Conservation (phyloP, 352 stramenopile species). For the Phytophthora constricta region DNA sequence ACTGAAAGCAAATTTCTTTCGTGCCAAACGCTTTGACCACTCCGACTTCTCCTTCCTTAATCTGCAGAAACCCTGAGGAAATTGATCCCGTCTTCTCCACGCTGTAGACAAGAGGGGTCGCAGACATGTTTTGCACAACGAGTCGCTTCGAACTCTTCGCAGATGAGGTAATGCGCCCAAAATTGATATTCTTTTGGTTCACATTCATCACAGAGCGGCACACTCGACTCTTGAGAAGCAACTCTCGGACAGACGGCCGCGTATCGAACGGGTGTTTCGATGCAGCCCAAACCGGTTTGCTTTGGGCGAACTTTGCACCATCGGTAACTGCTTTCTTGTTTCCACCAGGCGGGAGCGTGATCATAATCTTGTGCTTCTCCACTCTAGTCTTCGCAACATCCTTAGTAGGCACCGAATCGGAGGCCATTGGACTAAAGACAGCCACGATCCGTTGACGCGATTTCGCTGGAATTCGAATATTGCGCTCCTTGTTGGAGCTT, state of each 20-base stretch:
- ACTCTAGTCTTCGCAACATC: slow-evolving; percentile 72
- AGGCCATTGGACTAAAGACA: slow-evolving; percentile 67
- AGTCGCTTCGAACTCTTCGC: slow-evolving; percentile 89
- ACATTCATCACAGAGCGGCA: slow-evolving; percentile 90
- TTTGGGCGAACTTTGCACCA: slow-evolving; percentile 62
- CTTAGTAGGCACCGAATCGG: slow-evolving; percentile 38
- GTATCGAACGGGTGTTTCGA: slow-evolving; percentile 87
- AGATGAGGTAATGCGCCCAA: slow-evolving; percentile 85
- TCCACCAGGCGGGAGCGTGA: slow-evolving; percentile 82
- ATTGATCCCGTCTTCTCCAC: slow-evolving; percentile 92
- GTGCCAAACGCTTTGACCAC: slow-evolving; percentile 89
- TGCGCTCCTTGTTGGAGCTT: slow-evolving; percentile 74
- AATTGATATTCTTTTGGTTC: slow-evolving; percentile 94
- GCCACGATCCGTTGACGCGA: slow-evolving; percentile 80
- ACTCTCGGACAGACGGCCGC: slow-evolving; percentile 75
- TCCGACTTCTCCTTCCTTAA: slow-evolving; percentile 87
- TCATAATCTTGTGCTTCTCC: slow-evolving; percentile 90
- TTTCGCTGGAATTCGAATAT: slow-evolving; percentile 82
- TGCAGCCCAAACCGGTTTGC: slow-evolving; percentile 64
- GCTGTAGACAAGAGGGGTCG: slow-evolving; percentile 84
- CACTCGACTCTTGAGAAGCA: slow-evolving; percentile 85
- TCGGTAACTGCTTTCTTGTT: slow-evolving; percentile 87
- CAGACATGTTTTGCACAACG: slow-evolving; percentile 88
- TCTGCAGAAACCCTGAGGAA: slow-evolving; percentile 89
- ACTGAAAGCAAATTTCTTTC: slow-evolving; percentile 91